phyloP scores from a whole-genome alignment of 108 stramenopile species.

The Cyclostephanos invisitatus region DNA sequence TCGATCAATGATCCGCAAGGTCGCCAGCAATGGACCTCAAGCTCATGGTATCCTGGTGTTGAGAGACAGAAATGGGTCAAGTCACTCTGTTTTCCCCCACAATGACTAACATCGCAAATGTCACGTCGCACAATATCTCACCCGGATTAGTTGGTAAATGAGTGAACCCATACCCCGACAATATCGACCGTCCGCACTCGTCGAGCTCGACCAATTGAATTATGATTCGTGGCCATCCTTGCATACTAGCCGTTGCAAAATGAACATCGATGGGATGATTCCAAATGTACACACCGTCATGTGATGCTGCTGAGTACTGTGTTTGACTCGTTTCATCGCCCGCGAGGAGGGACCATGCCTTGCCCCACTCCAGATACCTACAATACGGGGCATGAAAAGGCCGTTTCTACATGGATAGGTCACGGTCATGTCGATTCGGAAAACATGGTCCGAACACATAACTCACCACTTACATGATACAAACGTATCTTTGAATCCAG shows the following conservation, averaged over 20 bases:
- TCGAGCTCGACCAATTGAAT: constrained; percentile 67
- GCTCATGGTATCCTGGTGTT: constrained; percentile 41
- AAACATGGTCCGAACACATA: background rate
- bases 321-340: constrained; percentile 59
- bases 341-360: constrained; percentile 51
- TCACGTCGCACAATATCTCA: constrained; percentile 2
- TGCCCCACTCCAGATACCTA: constrained; percentile 61
- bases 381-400: background rate
- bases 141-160: constrained; percentile 62
- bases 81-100: background rate
- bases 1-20: constrained; percentile 53
- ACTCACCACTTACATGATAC: constrained; percentile 67
- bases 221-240: constrained; percentile 64
- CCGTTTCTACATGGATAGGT: background rate
- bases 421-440: background rate
- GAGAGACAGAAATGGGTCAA: background rate
- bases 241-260: constrained; percentile 56
- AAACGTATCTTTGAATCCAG: constrained; percentile 49
- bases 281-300: constrained; percentile 49
- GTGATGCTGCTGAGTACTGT: constrained; percentile 49
- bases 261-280: constrained; percentile 76
- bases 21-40: constrained; percentile 56
- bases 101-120: background rate
- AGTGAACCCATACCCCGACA: constrained; percentile 61
- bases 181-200: constrained; percentile 55